phyloP scores from a whole-genome alignment of 805 yeast species.

The Lachancea sp. region DNA sequence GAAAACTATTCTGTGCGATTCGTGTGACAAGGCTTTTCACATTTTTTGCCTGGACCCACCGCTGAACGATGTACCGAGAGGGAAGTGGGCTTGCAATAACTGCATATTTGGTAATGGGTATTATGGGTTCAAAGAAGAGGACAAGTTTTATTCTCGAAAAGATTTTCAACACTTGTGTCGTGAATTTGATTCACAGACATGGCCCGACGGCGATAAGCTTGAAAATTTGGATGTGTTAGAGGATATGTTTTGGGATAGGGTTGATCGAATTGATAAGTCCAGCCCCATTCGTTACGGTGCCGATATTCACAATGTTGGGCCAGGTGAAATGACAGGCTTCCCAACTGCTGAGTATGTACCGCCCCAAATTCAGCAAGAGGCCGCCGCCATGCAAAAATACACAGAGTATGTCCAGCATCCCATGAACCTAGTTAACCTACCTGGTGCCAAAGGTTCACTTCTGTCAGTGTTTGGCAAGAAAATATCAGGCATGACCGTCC shows the following conservation, averaged over 20 bases:
- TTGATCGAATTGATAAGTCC: conserved; percentile 35
- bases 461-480: conserved; percentile 55
- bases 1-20: conserved; percentile 57
- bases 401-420: conserved; percentile 49
- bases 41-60: conserved; percentile 59
- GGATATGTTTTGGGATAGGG: conserved; percentile 59
- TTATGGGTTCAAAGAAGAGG: conserved; percentile 76
- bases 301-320: conserved; percentile 61
- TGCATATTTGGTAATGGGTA: conserved; percentile 85
- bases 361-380: conserved; percentile 10
- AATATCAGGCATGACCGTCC: conserved; percentile 90
- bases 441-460: conserved; percentile 64
- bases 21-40: conserved; percentile 68
- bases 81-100: conserved; percentile 73
- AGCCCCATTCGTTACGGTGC: conserved; percentile 77
- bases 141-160: conserved; percentile 46
- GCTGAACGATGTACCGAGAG: conserved; percentile 44
- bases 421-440: conserved; percentile 69
- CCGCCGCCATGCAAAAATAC: conserved; percentile 17
- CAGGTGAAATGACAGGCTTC: conserved; percentile 70
- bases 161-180: conserved; percentile 56
- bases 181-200: conserved; percentile 40
- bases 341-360: conserved; percentile 44
- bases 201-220: conserved; percentile 33
- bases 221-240: conserved; percentile 46